Conservation (phyloP, 306 rosid species). For the Medicago truncatula region DNA sequence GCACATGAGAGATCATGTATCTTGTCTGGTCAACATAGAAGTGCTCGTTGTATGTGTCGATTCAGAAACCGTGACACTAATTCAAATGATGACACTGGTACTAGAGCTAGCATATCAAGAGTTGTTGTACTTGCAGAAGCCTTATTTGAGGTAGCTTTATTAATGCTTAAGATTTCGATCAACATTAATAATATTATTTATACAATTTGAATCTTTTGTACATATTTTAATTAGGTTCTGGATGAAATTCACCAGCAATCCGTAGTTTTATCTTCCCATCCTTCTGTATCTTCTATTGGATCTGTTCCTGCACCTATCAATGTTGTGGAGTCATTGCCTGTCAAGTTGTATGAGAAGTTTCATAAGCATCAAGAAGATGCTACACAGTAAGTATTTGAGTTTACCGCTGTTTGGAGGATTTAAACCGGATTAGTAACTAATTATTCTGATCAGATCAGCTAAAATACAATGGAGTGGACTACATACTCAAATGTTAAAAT, state of each 20-base stretch:
- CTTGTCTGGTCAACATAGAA: slow-evolving; percentile 90
- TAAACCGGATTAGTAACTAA: background rate
- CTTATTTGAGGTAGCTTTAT: slow-evolving; percentile 80
- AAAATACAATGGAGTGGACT: background rate
- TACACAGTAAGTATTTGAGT: slow-evolving; percentile 74
- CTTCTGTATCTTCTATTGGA: slow-evolving; percentile 92
- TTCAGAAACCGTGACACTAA: slow-evolving; percentile 55
- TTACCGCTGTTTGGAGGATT: background rate
- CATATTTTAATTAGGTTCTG: slow-evolving; percentile 94
- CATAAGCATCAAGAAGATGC: slow-evolving; percentile 83
- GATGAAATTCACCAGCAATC: slow-evolving; percentile 99
- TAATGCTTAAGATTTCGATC: slow-evolving; percentile 33
- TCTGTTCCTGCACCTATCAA: slow-evolving; percentile 94
- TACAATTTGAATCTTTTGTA: slow-evolving; percentile 59
- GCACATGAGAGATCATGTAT: slow-evolving; percentile 93
- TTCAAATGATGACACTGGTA: slow-evolving; percentile 65
- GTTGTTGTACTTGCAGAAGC: slow-evolving; percentile 98
- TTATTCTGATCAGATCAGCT: background rate
- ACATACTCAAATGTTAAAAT: background rate
- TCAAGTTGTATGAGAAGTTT: slow-evolving; percentile 71
- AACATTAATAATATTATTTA: slow-evolving; percentile 39
- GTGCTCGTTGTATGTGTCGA: slow-evolving; percentile 85
- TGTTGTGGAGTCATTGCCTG: slow-evolving; percentile 92
- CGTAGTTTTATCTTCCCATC: slow-evolving; percentile 87
- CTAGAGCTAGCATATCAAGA: slow-evolving; percentile 98